phyloP scores from a whole-genome alignment of 306 rosid species.

The Corylus avellana region DNA sequence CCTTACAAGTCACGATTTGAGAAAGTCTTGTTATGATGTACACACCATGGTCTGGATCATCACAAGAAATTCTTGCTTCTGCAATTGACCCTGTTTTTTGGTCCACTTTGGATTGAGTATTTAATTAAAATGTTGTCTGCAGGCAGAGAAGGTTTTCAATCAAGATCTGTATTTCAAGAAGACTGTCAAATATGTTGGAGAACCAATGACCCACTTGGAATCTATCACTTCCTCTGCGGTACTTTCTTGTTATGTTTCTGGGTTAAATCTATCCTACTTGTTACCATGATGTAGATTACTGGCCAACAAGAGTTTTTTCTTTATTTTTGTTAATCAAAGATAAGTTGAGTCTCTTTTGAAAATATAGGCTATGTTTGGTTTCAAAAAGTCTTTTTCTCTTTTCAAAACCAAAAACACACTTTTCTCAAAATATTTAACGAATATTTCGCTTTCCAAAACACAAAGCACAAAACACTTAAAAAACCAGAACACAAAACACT shows the following conservation, averaged over 20 bases:
- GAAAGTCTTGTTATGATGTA: background rate
- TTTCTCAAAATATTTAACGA: too few species aligned
- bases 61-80: background rate
- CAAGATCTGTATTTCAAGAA: slow-evolving; percentile 91
- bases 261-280: background rate
- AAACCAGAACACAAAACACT: too few species aligned
- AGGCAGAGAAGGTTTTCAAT: slow-evolving; percentile 99
- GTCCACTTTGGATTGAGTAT: background rate
- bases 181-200: slow-evolving; percentile 91
- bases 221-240: slow-evolving; percentile 99
- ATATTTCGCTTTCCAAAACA: too few species aligned
- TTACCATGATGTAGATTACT: background rate
- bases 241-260: slow-evolving; percentile 20
- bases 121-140: slow-evolving; percentile 22
- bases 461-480: too few species aligned
- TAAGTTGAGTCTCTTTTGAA: background rate
- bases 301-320: background rate
- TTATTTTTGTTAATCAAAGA: background rate
- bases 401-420: too few species aligned
- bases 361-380: background rate
- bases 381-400: background rate
- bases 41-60: background rate
- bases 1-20: background rate
- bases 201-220: slow-evolving; percentile 98
- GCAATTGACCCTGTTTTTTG: background rate